These are phyloP conservation scores for Neopestalotiopsis sp. DNA, from an alignment of 2,329 filamentous ascomycete species.

Conservation along the genomic window DNA sequence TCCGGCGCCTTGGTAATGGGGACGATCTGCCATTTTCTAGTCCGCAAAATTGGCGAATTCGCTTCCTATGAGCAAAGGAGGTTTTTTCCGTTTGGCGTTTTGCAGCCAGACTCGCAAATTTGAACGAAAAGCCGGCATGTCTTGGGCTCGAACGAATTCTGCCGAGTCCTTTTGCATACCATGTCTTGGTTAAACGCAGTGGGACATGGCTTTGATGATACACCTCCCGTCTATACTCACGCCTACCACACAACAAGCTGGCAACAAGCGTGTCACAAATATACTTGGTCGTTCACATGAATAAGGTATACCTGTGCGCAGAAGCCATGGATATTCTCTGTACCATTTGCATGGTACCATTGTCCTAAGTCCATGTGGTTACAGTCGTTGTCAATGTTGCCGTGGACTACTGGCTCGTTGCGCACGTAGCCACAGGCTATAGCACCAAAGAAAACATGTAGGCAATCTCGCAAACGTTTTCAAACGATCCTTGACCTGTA, in stretches of 20 bases:
- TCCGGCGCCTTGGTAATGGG: background rate
- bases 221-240: too few relatives aligned
- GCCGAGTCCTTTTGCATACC: background rate
- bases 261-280: too few relatives aligned
- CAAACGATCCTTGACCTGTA: background rate
- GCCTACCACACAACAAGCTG: too few relatives aligned
- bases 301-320: background rate
- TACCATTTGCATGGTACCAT: background rate
- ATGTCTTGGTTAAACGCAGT: too few relatives aligned
- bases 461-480: background rate
- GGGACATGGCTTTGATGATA: too few relatives aligned
- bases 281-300: background rate
- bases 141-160: background rate
- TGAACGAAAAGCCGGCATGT: background rate
- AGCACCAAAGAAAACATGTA: background rate
- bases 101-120: background rate
- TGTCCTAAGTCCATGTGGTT: background rate
- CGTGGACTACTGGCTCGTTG: background rate
- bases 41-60: background rate
- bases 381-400: background rate
- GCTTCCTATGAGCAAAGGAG: background rate
- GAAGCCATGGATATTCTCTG: background rate
- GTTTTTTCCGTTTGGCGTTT: background rate
- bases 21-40: background rate
- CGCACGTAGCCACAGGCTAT: background rate